These are phyloP conservation scores for Microstegium vimineum DNA, from an alignment of 176 grass and related monocot species.

Conservation along the genomic window DNA sequence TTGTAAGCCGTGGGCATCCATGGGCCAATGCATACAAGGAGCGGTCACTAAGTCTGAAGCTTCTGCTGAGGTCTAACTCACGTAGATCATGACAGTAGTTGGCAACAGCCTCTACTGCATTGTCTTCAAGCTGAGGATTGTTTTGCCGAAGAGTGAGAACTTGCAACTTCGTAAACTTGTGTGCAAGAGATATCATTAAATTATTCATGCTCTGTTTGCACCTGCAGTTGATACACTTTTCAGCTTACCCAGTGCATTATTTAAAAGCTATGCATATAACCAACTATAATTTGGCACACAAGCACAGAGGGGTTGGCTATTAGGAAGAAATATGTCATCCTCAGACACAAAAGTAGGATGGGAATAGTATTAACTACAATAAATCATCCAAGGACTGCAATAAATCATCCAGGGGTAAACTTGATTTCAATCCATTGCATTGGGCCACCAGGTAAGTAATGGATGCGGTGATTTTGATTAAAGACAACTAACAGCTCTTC, in stretches of 20 bases:
- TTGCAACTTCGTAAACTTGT: constrained; percentile 75
- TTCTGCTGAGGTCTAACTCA: constrained; percentile 83
- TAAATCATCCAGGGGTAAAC: background rate
- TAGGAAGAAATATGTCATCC: background rate
- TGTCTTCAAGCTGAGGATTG: constrained; percentile 79
- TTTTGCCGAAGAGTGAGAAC: constrained; percentile 69
- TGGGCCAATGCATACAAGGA: constrained; percentile 69
- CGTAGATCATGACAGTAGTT: constrained; percentile 65
- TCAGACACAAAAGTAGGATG: background rate
- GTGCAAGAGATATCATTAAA: constrained; percentile 56
- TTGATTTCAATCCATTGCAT: background rate
- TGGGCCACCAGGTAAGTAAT: background rate
- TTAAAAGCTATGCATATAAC: background rate
- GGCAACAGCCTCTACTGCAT: constrained; percentile 67
- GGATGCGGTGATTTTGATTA: background rate
- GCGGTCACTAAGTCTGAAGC: constrained; percentile 61
- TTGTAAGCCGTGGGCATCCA: constrained; percentile 62
- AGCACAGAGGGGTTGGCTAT: background rate
- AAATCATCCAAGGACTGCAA: background rate
- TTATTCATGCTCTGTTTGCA: constrained; percentile 70
- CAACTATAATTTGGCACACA: background rate
- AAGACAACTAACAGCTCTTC: background rate
- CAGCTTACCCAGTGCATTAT: background rate
- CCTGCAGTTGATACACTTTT: constrained; percentile 39
- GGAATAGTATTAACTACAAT: background rate